Base-by-base conservation (phyloP, 2,329 filamentous ascomycete species). In the Alternaria atra region DNA sequence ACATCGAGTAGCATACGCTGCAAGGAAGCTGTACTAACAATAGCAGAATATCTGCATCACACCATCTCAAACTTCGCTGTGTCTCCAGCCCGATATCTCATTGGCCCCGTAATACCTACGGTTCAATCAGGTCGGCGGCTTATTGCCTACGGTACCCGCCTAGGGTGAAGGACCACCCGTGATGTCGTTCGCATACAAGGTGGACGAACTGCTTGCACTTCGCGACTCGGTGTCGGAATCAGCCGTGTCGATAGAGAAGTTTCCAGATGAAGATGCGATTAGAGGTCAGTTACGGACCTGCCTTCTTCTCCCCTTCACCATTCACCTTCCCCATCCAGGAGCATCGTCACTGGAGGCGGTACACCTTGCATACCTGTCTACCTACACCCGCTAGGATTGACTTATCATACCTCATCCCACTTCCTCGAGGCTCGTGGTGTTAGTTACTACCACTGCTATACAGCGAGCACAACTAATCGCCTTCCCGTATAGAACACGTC, bases 151-250 rank as follows among this genome's bases (percentile, higher is more conserved):
- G 50, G 44, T 57, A 44, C 57, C 52, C 32, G 48, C 29, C 55
- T 37, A 51, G 46, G 44, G 62, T 55, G 55, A 60, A 63, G 42
- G 40, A 54, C 32, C 51, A 50, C 27, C 58, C 32, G 54, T 48
- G 40, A 77, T 78, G 75, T 75, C 76, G 52, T 62, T 73, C 42
- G 72, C 74, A 62, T 80, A 80, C 68, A 80, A 77, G 56, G 77
- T 79, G 9, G 78, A 80, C 56, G 78, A 81, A 66, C 69, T 81
- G 9, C 73, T 81, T 35, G 79, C 79, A 44, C 69, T 81, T 35
- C 70, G 79, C 44, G 76, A 78, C 58, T 80, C 79, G 1, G 77
- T 79, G 3, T 79, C 79, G 8, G 79, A 80, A 64, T 80, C 78
- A 30, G 76, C 78, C 10, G 77, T 80, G 29, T 80, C 78, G 13